Base-by-base conservation (phyloP, 2,329 filamentous ascomycete species). In the Colletotrichum sp. region DNA sequence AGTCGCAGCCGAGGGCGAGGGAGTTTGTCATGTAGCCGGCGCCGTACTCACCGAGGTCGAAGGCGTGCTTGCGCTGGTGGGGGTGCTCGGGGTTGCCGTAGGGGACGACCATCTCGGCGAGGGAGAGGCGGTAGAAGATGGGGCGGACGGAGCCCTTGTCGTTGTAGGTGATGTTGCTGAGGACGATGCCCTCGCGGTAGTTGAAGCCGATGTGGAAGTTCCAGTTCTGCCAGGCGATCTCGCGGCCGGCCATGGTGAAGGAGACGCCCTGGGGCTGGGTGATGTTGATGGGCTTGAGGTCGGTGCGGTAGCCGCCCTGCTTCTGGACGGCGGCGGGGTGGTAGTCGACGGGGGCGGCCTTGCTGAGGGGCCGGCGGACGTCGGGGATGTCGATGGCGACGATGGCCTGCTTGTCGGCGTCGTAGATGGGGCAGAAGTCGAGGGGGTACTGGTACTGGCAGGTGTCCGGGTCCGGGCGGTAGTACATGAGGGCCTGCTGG, bases 401-500 rank as follows among this genome's bases (percentile, higher is more conserved):
- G 77, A 97, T 93, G 79, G 94, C 86, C 78, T 93, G 88, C 73
- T 93, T 95, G 80, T 95, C 93, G 2, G 93, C 88, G 80, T 98
- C 95, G 84, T 92, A 98, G 80, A 98, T 97, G 2, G 96, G 96
- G 80, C 95, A 98, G 85, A 98, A 98, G 83, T 98, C 96, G 66
- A 98, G 90, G 0, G 96, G 96, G 81, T 93, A 98, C 51, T 94
- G 93, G 83, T 98, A 98, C 84, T 98, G 96, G 82, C 91, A 95
- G 85, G 96, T 94, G 79, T 98, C 95, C 21, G 93, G 80, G 78
- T 96, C 89, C 5, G 95, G 95, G 18, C 96, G 92, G 83, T 97
- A 98, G 87, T 98, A 98, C 95, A 98, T 98, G 69, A 98, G 87
- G 3, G 95, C 96, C 84, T 98, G 96, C 84, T 98, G 96, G 6